Evolutionary conservation across 305 asterid genomes (phyloP), one percentile per base, ranked within the genome.

Genomic region (Fraxinus sp.): DNA sequence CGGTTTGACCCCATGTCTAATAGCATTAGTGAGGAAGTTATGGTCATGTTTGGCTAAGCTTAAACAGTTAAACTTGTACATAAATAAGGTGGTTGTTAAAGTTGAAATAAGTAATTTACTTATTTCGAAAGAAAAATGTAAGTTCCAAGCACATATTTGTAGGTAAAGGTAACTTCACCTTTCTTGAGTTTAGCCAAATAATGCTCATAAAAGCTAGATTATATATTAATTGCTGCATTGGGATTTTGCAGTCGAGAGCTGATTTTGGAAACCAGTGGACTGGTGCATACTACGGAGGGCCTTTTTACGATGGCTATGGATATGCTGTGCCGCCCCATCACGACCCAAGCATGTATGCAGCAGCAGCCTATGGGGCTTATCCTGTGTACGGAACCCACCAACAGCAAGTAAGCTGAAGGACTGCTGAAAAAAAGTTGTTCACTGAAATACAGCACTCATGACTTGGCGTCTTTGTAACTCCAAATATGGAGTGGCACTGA

Each of bases 371-470:
- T 30, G 91, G 91, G 35, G 86, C 85, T 59, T 87, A 30, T 84
- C 91, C 93, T 16, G 55, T 90, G 79, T 90, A 90, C 28, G 91
- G 89, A 55, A 83, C 91, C 62, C 91, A 88, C 80, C 93, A 88
- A 80, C 92, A 90, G 77, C 93, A 90, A 87, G 90, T 90, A 73
- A 90, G 85, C 86, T 88, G 88, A 87, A 75, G 39, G 74, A 68
- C 82, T 16, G 85, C 73, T 18, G 7, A 28, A 68, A 14, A 28
- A 30, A 4, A 11, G 71, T 62, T 62, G 59, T 64, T 24, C 73
- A 78, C 30, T 79, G 82, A 79, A 33, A 79, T 78, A 24, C 46
- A 46, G 73, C 46, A 55, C 39, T 80, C 41, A 35, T 57, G 80
- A 79, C 82, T 81, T 74, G 28, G 72, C 81, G 77, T 86, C 33